A percentile compares a stretch with the other conserved stretches of the same genome.
Conservation (phyloP, 2,329 filamentous ascomycete genomes). For the Xylaria multiplex region DNA sequence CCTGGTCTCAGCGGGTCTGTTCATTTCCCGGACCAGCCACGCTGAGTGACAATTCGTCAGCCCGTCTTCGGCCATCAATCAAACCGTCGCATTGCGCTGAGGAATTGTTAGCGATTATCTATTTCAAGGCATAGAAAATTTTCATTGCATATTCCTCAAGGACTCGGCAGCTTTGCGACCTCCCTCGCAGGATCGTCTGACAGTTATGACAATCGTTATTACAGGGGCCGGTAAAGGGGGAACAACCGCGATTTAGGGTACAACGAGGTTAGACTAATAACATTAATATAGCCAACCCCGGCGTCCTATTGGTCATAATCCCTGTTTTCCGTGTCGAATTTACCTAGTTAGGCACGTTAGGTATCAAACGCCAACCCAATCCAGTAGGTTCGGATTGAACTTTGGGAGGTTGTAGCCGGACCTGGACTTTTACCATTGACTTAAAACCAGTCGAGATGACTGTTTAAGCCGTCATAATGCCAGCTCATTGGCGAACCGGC, state of each 20-base stretch:
- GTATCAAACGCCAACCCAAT: constrained; percentile 38
- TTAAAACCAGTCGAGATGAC: constrained; percentile 31
- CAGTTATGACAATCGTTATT: constrained; percentile 34
- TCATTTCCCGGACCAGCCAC: constrained; percentile 33
- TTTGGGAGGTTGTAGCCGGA: constrained; percentile 3
- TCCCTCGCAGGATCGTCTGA: constrained; percentile 36
- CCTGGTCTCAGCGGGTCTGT: constrained; percentile 33
- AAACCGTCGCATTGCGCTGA: constrained; percentile 22
- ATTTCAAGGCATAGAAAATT: constrained; percentile 32
- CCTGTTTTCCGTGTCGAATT: constrained; percentile 30
- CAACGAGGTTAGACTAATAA: constrained; percentile 34
- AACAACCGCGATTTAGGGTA: constrained; percentile 25
- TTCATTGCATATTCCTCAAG: constrained; percentile 24
- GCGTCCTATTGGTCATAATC: constrained; percentile 33
- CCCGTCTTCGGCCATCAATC: constrained; percentile 21
- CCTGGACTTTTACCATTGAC: constrained; percentile 13
- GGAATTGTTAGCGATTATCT: constrained; percentile 17
- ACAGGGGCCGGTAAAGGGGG: constrained; percentile 34
- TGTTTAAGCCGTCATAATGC: constrained; percentile 11
- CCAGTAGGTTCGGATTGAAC: constrained; percentile 29
- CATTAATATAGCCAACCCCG: constrained; percentile 30
- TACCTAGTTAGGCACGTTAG: constrained; percentile 38
- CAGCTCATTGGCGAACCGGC: constrained; percentile 25
- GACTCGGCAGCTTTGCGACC: constrained; percentile 23
- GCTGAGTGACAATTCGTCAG: constrained; percentile 30